Evolutionary conservation across 345 rosid genomes (phyloP), one percentile per base, ranked within the genome.

Genomic region (Euphorbia peplus): DNA sequence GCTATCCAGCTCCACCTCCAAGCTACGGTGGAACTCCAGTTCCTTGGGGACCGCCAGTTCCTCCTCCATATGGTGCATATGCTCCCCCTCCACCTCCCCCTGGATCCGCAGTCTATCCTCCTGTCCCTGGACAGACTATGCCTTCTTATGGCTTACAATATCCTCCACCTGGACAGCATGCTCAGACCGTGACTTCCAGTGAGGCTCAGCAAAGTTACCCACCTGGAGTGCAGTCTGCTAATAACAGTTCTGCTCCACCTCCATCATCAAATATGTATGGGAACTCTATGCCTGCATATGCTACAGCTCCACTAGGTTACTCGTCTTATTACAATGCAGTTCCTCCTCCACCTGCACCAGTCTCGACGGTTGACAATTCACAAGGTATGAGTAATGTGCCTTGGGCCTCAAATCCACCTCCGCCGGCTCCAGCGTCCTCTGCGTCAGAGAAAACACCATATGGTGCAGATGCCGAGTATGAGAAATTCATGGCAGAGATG

Each of bases 401-500:
- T 14, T 92, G 99, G 99, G 90, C 81, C 0, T 32, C 74, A 60
- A 73, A 73, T 50, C 74, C 74, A 3, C 67, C 74, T 15, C 19
- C 8, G 30, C 71, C 68, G 7, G 68, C 74, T 21, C 58, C 77
- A 57, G 65, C 32, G 2, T 63, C 80, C 48, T 26, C 73, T 50
- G 30, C 74, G 55, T 60, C 71, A 52, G 97, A 84, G 68, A 89
- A 85, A 73, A 13, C 83, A 63, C 48, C 82, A 18, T 78, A 79
- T 81, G 92, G 88, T 76, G 84, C 88, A 32, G 98, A 95, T 78
- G 81, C 90, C 19, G 97, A 90, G 80, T 95, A 91, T 74, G 95
- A 92, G 77, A 95, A 92, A 83, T 90, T 95, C 76, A 90, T 95
- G 98, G 87, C 97, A 29, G 98, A 95, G 89, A 90, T 90, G 96